Conservation (phyloP, 1,284 basidiomycete species). For the Ganoderma boninense region DNA sequence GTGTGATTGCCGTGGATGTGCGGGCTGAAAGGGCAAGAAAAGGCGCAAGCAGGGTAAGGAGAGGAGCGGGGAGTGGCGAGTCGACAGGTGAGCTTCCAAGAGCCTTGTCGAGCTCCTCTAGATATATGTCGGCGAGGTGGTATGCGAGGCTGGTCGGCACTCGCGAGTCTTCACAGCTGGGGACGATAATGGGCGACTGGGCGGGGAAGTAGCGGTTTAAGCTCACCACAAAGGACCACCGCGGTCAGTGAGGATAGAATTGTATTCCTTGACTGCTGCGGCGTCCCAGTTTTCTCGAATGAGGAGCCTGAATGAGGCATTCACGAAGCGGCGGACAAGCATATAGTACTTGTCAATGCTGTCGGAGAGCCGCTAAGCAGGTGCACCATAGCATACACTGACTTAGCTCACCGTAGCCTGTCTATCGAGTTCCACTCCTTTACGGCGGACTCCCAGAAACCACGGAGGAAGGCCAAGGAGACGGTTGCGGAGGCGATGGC, state of each 20-base stretch:
- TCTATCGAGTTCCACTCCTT: slow-evolving; percentile 96
- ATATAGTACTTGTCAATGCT: slow-evolving; percentile 98
- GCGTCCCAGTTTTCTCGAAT: slow-evolving; percentile 76
- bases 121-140: slow-evolving; percentile 90
- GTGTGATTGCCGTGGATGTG: slow-evolving; percentile 67
- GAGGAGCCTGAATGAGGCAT: slow-evolving; percentile 86
- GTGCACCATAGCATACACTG: neutral
- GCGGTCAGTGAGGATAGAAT: slow-evolving; percentile 65
- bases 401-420: slow-evolving; percentile 72
- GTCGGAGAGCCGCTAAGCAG: slow-evolving; percentile 8
- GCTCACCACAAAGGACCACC: slow-evolving; percentile 84
- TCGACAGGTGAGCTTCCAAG: slow-evolving; percentile 40
- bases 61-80: slow-evolving; percentile 56
- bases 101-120: slow-evolving; percentile 90
- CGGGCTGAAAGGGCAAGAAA: slow-evolving; percentile 76
- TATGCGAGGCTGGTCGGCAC: slow-evolving; percentile 85
- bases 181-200: neutral
- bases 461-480: slow-evolving; percentile 81
- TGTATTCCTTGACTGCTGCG: slow-evolving; percentile 65
- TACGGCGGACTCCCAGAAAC: slow-evolving; percentile 91
- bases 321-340: slow-evolving; percentile 89
- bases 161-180: slow-evolving; percentile 74
- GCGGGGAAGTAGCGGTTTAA: neutral
- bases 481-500: slow-evolving; percentile 67
- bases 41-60: slow-evolving; percentile 68